phyloP scores from a whole-genome alignment of 148 eudicot species.

The Camellia granthamiana region DNA sequence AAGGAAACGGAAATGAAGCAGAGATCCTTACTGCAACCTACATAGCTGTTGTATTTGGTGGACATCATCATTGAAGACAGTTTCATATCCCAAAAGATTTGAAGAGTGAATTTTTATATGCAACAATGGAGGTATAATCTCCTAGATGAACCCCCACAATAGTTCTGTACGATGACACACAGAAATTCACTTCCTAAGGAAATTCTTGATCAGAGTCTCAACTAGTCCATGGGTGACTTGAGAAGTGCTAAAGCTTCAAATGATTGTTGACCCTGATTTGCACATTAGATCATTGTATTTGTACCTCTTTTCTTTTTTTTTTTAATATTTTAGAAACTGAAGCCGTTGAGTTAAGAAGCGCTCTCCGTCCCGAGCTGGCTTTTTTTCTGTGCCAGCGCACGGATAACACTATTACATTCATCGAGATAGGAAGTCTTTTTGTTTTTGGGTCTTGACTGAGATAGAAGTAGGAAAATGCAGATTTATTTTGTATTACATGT shows the following conservation, averaged over 20 bases:
- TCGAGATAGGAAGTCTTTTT: not conserved
- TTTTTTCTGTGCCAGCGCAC: not conserved
- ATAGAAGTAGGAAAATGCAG: not conserved
- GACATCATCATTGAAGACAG: not conserved
- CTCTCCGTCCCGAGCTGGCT: not conserved
- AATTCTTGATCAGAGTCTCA: not conserved
- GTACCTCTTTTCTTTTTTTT: too few relatives aligned
- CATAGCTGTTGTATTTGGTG: not conserved
- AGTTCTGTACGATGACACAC: not conserved
- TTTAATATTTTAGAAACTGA: too few relatives aligned
- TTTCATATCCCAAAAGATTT: too few relatives aligned
- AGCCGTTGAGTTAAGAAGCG: not conserved
- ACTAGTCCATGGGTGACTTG: not conserved
- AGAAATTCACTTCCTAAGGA: not conserved
- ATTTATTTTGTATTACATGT: not conserved
- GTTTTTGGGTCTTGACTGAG: not conserved
- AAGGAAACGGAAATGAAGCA: slow-evolving; percentile 2
- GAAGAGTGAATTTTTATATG: not conserved
- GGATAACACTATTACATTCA: not conserved
- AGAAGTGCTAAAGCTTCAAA: slow-evolving; percentile 1
- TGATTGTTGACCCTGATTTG: not conserved
- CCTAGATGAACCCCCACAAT: not conserved
- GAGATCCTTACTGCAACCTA: not conserved
- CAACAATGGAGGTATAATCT: not conserved
- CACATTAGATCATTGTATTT: not conserved